Evolutionary conservation across 163 green algal species (phyloP), one percentile per base, ranked within the genome.

Genomic region (Trebouxiophyceae sp.): DNA sequence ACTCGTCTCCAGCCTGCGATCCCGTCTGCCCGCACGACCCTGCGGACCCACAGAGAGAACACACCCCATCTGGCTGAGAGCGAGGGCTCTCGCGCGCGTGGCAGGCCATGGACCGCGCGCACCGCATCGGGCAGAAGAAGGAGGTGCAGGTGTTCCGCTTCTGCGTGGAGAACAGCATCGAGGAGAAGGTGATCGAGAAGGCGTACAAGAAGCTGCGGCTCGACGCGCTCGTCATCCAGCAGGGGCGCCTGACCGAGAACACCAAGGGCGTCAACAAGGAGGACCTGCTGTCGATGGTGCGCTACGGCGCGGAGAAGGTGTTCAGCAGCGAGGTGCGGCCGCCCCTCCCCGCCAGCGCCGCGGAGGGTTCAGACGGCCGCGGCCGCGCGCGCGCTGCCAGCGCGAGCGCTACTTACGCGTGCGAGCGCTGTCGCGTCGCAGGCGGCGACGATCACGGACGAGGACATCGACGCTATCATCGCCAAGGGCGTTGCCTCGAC

Each of bases 161-260:
- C 71, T 97, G 91, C 84, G 95, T 88, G 45, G 93, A 98, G 78
- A 89, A 94, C 82, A 89, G 83, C 33, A 96, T 99, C 57, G 94
- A 99, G 77, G 94, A 98, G 79, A 99, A 99, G 88, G 72, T 99
- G n/a, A 98, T 98, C 63, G 93, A 99, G 82, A 97, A 97, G 82
- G 94, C 94, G 45, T 97, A 98, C 82, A 97, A 98, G 83, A 98
- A 98, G 86, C 86, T 98, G 77, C 86, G 90, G 12, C 84, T 98
- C 63, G 93, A 99, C 65, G 94, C 94, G 30, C 85, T 99, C 55
- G 92, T 99, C 64, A 99, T 99, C 75, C 94, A 99, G 84, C 94
- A 99, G 83, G 93, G 94, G n/a, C 86, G 94, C 6, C 83, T 99
- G 46, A 90, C 90, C 33, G 90, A 97, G 60, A 95, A 95, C 71